Evolutionary conservation across 345 rosid genomes (phyloP), one percentile per base, ranked within the genome.

Genomic region (Psidium guajava): DNA sequence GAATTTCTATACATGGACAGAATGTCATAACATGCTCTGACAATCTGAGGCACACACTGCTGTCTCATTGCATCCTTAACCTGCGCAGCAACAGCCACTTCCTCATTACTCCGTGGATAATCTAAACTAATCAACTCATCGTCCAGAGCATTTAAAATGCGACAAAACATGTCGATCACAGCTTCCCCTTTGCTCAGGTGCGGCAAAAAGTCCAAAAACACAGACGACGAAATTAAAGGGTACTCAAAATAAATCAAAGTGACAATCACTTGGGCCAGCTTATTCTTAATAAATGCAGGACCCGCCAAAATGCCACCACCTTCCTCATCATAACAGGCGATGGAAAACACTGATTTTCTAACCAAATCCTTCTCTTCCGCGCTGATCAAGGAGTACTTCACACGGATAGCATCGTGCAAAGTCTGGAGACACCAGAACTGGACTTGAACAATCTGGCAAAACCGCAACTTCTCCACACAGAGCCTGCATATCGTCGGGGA

Each of bases 381-480:
- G 54, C 93, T 90, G 91, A 97, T 87, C 44, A 90, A 57, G 40
- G 91, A 88, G 84, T 95, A 95, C 27, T 90, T 95, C 21, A 87
- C 93, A 80, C 89, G 89, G 44, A 95, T 86, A 21, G 95, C 95
- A 55, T 97, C 98, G 20, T 94, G 94, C 49, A 95, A 85, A 85
- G 96, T 92, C 91, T 97, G 99, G 81, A 97, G 89, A 81, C 98
- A 95, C 99, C 99, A 97, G 89, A 97, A 97, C 94, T 94, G 98
- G 82, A 97, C 98, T 86, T 94, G 95, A 27, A 89, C 92, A 44
- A 93, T 89, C 81, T 85, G 90, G 88, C 91, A 97, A 85, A 90
- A 88, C 69, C 92, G 87, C 83, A 97, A 87, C 89, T 94, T 97
- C 88, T 95, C 96, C 20, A 97, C 87, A 84, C 98, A 95, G 27